A percentile compares a stretch with the other conserved stretches of the same genome.
Conservation (phyloP, 345 rosid species). For the Bruguiera parviflora region DNA sequence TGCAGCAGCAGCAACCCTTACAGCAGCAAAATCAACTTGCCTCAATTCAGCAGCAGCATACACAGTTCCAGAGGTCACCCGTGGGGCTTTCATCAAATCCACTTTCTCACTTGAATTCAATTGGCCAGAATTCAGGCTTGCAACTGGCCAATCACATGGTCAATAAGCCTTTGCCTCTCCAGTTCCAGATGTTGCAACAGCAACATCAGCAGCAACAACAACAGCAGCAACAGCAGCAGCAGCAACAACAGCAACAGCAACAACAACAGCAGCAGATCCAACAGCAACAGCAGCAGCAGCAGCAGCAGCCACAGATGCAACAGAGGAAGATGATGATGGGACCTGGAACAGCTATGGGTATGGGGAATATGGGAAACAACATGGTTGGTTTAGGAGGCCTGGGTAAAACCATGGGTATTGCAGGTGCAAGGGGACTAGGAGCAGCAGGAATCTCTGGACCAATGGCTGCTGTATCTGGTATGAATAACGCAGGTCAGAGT, state of each 20-base stretch:
- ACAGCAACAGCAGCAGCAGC: constrained; percentile 32
- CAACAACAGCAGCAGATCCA: constrained; percentile 23
- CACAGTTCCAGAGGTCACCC: constrained; percentile 65
- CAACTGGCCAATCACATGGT: constrained; percentile 73
- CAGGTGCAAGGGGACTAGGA: constrained; percentile 66
- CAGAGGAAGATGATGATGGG: constrained; percentile 69
- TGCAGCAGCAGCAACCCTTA: constrained; percentile 32
- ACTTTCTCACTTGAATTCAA: constrained; percentile 54
- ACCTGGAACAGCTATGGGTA: constrained; percentile 51
- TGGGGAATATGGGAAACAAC: constrained; percentile 61
- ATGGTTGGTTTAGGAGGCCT: constrained; percentile 63
- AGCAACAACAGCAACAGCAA: neutral
- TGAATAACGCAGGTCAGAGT: constrained; percentile 62
- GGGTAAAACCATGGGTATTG: constrained; percentile 55
- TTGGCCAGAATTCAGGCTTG: constrained; percentile 65
- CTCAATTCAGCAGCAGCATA: constrained; percentile 63
- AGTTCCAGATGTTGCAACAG: constrained; percentile 55
- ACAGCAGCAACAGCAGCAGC: constrained; percentile 10
- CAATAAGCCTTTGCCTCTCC: constrained; percentile 58
- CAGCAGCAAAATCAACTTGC: constrained; percentile 50
- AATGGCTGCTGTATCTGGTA: constrained; percentile 56
- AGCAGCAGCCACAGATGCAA: constrained; percentile 44
- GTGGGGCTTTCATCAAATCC: constrained; percentile 60
- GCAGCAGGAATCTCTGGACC: constrained; percentile 63
- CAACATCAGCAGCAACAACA: constrained; percentile 11